Base-by-base conservation (phyloP, 805 yeast genomes). In the Lipomyces chichibuensis region DNA sequence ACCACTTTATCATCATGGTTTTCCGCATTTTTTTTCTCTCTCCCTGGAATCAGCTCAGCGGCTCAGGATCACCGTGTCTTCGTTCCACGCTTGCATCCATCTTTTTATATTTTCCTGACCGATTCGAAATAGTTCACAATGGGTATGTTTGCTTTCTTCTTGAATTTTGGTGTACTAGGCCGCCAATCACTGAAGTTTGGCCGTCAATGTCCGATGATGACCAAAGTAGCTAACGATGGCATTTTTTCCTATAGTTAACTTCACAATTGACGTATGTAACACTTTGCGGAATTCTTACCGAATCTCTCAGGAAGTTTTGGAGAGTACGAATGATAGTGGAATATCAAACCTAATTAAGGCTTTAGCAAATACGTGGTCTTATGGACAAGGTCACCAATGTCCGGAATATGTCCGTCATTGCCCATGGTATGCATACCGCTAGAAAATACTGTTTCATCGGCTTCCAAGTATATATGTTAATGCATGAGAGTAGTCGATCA, bases 401-500 rank as follows among this genome's bases (percentile, higher is more conserved):
- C 81, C 97, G 99, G 88, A 95, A 95, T 96, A 95, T 94, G 96
- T 94, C 98, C 84, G 99, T 94, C 84, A 95, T 95, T 89, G 99
- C 99, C 80, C 99, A 94, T 87, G 97, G 97, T 88, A 91, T 89
- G 83, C 90, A n/a, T n/a, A 20, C 59, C 35, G 17, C 17, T 57
- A 33, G 14, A 14, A 17, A 27, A n/a, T 57, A n/a, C 9, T 27
- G 57, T 14, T 32, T 9, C 37, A 20, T 14, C n/a, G 7, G 13
- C 5, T 55, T 27, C 35, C 14, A 29, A 27, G 27, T 25, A 13
- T 29, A 20, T 29, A 14, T 29, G n/a, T 32, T 29, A 32, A 32
- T 35, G 25, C 13, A 17, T 8, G 23, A 20, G 6, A 51, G 7
- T 56, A 84, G 98, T 94, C 90, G 99, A 94, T 88, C 99, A 95